These are phyloP conservation scores for Sutorius eximius DNA, from an alignment of 1,284 basidiomycete genomes.

Conservation along the genomic window DNA sequence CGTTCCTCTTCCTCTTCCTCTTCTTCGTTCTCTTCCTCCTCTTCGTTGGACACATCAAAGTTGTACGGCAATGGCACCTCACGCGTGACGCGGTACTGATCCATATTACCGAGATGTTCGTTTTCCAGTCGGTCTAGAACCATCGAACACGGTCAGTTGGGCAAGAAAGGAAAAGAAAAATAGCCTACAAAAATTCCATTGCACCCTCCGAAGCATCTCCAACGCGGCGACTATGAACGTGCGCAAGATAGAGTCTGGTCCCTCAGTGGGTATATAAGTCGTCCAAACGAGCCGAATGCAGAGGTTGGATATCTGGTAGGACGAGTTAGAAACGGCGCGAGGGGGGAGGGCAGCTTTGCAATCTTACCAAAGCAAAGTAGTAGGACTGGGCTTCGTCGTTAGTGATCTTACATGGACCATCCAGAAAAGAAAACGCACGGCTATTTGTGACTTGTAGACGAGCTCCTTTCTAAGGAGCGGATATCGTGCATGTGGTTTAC, in stretches of 20 bases:
- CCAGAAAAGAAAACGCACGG: conserved; percentile 44
- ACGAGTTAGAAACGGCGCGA: background rate
- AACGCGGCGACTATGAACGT: conserved; percentile 71
- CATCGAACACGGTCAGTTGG: background rate
- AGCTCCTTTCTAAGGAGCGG: conserved; percentile 74
- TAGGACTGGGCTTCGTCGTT: conserved; percentile 50
- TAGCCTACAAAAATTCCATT: conserved; percentile 89
- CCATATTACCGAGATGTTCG: conserved; percentile 83
- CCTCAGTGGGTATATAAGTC: conserved; percentile 67
- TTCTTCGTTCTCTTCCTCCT: conserved; percentile 16
- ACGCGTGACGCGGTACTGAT: conserved; percentile 80
- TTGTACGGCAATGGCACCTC: conserved; percentile 78
- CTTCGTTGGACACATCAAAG: conserved; percentile 41
- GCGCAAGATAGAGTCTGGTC: conserved; percentile 56
- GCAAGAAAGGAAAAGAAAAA: background rate
- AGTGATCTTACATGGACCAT: background rate
- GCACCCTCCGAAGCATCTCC: conserved; percentile 83
- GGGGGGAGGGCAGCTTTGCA: background rate
- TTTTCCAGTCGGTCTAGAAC: conserved; percentile 76
- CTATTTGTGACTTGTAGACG: conserved; percentile 61
- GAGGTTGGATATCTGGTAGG: conserved; percentile 63
- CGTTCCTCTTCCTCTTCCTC: background rate
- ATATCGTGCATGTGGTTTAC: conserved; percentile 57
- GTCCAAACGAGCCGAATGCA: conserved; percentile 82
- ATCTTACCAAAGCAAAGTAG: conserved; percentile 68